These are phyloP conservation scores for Acacia pycnantha DNA, from an alignment of 331 rosid genomes.

Conservation along the genomic window DNA sequence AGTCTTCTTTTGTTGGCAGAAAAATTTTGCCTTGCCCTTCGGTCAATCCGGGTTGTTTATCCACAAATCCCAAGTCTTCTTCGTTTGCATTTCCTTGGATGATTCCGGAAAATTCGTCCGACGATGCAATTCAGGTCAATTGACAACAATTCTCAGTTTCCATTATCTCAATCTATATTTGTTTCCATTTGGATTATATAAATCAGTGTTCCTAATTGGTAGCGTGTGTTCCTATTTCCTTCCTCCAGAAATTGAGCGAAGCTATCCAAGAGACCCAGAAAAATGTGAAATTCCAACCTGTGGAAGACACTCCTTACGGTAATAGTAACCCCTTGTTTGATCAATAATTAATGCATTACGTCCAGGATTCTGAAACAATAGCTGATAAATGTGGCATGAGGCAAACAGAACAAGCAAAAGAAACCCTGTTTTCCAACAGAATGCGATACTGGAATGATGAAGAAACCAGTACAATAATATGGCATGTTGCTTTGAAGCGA, in stretches of 20 bases:
- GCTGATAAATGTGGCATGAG: neutral
- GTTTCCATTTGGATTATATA: slow-evolving; percentile 6
- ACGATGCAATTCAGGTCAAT: slow-evolving; percentile 68
- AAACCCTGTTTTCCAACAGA: neutral
- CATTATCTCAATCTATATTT: neutral
- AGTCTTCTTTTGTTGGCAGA: slow-evolving; percentile 43
- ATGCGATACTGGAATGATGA: neutral
- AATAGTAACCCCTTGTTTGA: slow-evolving; percentile 6
- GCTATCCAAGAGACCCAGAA: slow-evolving; percentile 83
- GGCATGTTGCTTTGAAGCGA: neutral
- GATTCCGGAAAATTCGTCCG: slow-evolving; percentile 58
- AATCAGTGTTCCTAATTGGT: neutral
- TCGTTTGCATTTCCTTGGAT: slow-evolving; percentile 73
- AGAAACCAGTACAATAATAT: neutral
- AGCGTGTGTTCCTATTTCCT: neutral
- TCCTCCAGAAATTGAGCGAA: slow-evolving; percentile 56
- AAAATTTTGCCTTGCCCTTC: slow-evolving; percentile 92
- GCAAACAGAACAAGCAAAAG: neutral
- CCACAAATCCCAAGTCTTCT: slow-evolving; percentile 82
- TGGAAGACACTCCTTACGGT: slow-evolving; percentile 75
- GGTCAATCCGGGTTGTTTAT: slow-evolving; percentile 75
- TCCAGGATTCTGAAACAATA: neutral
- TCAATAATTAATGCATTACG: neutral
- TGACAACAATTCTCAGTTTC: neutral
- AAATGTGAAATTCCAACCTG: slow-evolving; percentile 62